Evolutionary conservation across 257 asterid genomes (phyloP).

Genomic region (Rhazya stricta): DNA sequence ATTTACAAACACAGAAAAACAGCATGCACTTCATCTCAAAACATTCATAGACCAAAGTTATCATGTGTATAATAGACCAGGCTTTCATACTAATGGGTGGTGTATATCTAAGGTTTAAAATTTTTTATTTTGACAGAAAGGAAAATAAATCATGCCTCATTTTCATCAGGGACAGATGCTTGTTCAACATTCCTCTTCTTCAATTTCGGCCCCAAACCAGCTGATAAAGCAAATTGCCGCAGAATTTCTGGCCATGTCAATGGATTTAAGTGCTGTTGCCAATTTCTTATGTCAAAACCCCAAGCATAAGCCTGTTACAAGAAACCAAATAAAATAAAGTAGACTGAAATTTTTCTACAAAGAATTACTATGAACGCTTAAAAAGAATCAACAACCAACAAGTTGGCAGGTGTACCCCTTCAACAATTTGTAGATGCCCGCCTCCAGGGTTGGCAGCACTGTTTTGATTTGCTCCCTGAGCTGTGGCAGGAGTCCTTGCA

Average conservation of each 20-base stretch:
- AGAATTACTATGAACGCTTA: constrained; percentile 14
- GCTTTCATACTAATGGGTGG: background rate
- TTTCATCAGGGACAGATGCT: constrained; percentile 38
- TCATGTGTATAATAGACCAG: background rate
- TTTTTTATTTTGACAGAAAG: background rate
- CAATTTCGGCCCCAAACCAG: constrained; percentile 84
- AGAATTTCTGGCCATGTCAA: constrained; percentile 93
- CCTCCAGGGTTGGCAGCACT: constrained; percentile 56
- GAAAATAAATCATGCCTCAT: constrained; percentile 50
- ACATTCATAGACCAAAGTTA: background rate
- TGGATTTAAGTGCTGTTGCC: constrained; percentile 71
- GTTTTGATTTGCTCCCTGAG: constrained; percentile 44
- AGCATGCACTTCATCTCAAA: background rate
- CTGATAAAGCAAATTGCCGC: constrained; percentile 87
- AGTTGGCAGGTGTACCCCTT: constrained; percentile 59
- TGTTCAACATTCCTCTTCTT: constrained; percentile 40
- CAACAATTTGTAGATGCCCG: constrained; percentile 74
- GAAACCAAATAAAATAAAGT: constrained; percentile 20
- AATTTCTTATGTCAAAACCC: constrained; percentile 86
- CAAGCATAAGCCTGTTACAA: constrained; percentile 75
- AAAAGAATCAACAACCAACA: constrained; percentile 4
- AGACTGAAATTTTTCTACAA: constrained; percentile 18
- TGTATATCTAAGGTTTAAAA: background rate
- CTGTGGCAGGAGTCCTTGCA: constrained; percentile 55
- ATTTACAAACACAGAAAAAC: background rate